A percentile compares a stretch with the other conserved stretches of the same genome.
Evolutionary conservation across 78 protist species (phyloP).

Genomic region (Acrasis kona): DNA sequence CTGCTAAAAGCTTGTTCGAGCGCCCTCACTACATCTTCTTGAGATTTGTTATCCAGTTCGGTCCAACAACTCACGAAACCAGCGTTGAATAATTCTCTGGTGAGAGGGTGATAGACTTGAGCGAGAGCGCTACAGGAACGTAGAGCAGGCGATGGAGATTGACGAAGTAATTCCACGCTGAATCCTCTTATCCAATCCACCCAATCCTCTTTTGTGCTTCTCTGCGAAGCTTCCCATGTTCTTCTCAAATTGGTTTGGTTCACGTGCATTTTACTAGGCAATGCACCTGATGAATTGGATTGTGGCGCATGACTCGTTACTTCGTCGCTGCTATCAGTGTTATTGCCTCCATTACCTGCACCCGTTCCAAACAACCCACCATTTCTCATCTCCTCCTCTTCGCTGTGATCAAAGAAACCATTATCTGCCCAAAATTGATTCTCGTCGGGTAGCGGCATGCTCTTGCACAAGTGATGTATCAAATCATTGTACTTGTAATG

Average conservation of each 20-base stretch:
- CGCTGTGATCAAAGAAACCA: too few species aligned
- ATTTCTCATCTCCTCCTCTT: too few species aligned
- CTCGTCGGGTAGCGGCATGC: neutral
- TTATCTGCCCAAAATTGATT: too few species aligned
- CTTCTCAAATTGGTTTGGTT: conserved; percentile 49
- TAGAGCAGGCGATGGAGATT: conserved; percentile 89
- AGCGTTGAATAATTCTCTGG: conserved; percentile 90
- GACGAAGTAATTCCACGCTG: conserved; percentile 72
- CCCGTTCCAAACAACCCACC: conserved; percentile 10
- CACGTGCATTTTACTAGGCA: conserved; percentile 34
- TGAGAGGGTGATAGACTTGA: conserved; percentile 69
- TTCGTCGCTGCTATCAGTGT: neutral
- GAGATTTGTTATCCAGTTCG: conserved; percentile 53
- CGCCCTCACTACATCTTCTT: conserved; percentile 10
- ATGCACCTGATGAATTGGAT: too few species aligned
- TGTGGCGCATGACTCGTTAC: neutral
- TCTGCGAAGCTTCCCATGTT: conserved; percentile 77
- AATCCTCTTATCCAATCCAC: conserved; percentile 84
- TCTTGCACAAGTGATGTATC: neutral
- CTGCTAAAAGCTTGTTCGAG: conserved; percentile 34
- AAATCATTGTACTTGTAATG: neutral
- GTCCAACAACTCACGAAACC: conserved; percentile 90
- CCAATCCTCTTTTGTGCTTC: conserved; percentile 88
- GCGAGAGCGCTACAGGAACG: conserved; percentile 82
- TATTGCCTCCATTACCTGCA: neutral